Evolutionary conservation across 176 grass and related monocot species (phyloP).

Genomic region (Lolium rigidum): DNA sequence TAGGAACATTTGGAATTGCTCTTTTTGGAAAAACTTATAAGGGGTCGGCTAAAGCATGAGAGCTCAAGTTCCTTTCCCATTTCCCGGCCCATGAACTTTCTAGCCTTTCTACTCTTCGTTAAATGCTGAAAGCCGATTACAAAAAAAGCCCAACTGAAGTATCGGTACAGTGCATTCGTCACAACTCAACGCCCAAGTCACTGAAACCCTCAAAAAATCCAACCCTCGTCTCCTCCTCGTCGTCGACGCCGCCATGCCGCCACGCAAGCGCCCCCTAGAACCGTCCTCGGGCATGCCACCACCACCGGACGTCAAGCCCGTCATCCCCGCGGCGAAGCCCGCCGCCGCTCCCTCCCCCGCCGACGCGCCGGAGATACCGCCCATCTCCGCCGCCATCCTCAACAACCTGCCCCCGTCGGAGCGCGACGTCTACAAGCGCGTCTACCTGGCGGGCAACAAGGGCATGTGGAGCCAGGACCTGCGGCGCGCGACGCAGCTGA

Average conservation of each 20-base stretch:
- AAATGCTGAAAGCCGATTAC: neutral
- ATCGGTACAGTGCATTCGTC: neutral
- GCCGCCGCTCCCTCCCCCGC: neutral
- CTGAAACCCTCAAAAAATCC: neutral
- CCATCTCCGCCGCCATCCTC: slow-evolving; percentile 24
- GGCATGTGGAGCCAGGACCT: slow-evolving; percentile 56
- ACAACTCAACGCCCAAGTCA: neutral
- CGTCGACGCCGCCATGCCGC: slow-evolving; percentile 49
- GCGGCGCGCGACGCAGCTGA: neutral
- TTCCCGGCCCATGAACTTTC: neutral
- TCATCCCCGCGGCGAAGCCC: neutral
- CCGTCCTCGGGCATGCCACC: neutral
- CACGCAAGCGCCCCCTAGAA: slow-evolving; percentile 54
- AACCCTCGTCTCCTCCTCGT: neutral
- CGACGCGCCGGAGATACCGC: neutral
- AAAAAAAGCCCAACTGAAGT: slow-evolving; percentile 1
- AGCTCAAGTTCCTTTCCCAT: neutral
- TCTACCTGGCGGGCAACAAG: slow-evolving; percentile 49
- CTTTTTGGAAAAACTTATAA: neutral
- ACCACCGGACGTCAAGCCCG: neutral
- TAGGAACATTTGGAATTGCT: neutral
- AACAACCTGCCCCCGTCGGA: slow-evolving; percentile 34
- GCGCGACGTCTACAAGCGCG: slow-evolving; percentile 40
- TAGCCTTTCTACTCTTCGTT: neutral
- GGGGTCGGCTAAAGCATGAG: neutral